phyloP scores from a whole-genome alignment of 1,284 basidiomycete species.

The Vanrija pseudolonga region DNA sequence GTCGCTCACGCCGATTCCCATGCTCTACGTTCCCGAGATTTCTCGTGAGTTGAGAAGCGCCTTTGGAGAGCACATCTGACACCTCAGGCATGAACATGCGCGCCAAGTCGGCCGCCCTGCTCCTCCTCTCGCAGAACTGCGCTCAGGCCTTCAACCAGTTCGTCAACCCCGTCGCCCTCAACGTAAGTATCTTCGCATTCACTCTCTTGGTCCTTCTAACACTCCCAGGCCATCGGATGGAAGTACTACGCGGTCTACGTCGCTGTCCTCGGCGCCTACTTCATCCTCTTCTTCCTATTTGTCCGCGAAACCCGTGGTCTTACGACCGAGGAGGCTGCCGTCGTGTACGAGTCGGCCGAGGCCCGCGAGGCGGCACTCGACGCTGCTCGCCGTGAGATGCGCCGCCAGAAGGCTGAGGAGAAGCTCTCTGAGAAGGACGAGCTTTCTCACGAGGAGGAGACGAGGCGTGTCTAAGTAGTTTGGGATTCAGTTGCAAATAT shows the following conservation, averaged over 20 bases:
- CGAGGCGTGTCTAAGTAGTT: too few relatives aligned
- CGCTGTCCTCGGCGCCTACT: slow-evolving; percentile 43
- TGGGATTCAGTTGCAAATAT: too few relatives aligned
- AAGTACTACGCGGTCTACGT: slow-evolving; percentile 54
- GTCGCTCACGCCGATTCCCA: slow-evolving; percentile 56
- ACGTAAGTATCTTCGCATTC: slow-evolving; percentile 10
- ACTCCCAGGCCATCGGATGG: slow-evolving; percentile 9
- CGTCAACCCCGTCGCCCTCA: slow-evolving; percentile 69
- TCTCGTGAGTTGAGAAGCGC: too few relatives aligned
- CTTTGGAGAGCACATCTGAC: too few relatives aligned
- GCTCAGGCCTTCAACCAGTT: slow-evolving; percentile 76
- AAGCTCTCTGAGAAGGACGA: too few relatives aligned
- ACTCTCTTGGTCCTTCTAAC: too few relatives aligned
- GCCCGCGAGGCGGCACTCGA: background rate
- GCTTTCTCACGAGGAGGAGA: too few relatives aligned
- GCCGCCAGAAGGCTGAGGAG: too few relatives aligned
- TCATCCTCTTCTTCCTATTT: slow-evolving; percentile 38
- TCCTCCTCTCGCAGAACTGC: slow-evolving; percentile 29
- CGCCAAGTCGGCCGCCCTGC: background rate
- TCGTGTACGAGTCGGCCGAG: slow-evolving; percentile 23
- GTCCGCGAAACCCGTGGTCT: slow-evolving; percentile 34
- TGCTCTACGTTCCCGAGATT: slow-evolving; percentile 64
- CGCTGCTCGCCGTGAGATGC: background rate
- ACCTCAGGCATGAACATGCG: background rate
- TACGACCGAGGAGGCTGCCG: slow-evolving; percentile 41